Base-by-base conservation (phyloP, 306 rosid species). In the Dryas octopetala region DNA sequence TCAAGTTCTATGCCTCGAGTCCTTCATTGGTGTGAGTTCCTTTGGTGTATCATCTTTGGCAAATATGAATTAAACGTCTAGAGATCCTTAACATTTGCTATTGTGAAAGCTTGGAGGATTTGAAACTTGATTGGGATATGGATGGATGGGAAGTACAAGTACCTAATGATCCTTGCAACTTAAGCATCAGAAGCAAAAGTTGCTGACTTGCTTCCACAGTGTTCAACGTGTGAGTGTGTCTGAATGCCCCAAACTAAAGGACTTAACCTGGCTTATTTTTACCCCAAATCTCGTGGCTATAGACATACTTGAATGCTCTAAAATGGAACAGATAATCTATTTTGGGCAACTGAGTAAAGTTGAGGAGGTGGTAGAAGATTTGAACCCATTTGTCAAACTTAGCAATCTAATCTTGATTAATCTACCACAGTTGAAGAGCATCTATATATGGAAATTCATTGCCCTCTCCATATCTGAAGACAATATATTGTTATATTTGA, bases 261-360 rank as follows among this genome's bases (percentile, higher is more conserved):
- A 32, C 26, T 38, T 70, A 58, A 70, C 62, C 16, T 51, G 62
- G 74, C 74, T 70, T 7, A 53, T 53, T 52, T 51, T 38, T 52
- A 62, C 62, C 52, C 62, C 10, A 70, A 32, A 70, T 11, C 40
- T 70, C 10, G 4, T 9, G 8, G 32, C 3, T 16, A 40, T 40
- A 14, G 4, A 4, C 7, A 15, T 69, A 14, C 6, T 3, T 0
- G 13, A 38, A 44, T 70, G 62, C 9, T 0, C 9, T 16, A 16
- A 23, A 23, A 23, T 23, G 23, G 23, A 23, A 23, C 23, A 23
- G 23, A 23, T 23, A 23, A 23, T 23, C 23, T 0, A 23, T 23
- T 23, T 23, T 23, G 23, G 23, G 23, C 23, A 23, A 23, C 23
- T 23, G 23, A 23, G 23, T 23, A 23, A 23, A 23, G 23, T 23